Conservation (phyloP, 768 basidiomycete species). For the Suillus ampliporus region DNA sequence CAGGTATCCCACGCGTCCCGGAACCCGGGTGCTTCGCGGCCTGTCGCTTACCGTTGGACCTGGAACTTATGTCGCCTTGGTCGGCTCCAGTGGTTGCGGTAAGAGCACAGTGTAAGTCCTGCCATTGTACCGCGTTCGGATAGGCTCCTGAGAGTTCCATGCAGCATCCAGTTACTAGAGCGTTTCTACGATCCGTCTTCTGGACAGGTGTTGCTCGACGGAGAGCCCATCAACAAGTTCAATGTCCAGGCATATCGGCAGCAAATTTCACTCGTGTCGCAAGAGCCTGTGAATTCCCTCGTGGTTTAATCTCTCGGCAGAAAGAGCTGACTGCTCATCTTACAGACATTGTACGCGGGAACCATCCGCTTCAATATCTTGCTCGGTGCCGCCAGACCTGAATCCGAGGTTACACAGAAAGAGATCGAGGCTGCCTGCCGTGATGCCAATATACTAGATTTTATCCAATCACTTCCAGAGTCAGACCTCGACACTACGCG, state of each 20-base stretch:
- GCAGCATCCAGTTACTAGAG: constrained; percentile 79
- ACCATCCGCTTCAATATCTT: constrained; percentile 90
- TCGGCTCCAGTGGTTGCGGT: constrained; percentile 81
- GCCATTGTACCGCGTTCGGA: not conserved
- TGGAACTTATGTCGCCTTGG: constrained; percentile 83
- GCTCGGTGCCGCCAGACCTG: constrained; percentile 80
- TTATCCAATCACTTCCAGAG: constrained; percentile 84
- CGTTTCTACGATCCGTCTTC: constrained; percentile 86
- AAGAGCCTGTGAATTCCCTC: constrained; percentile 61
- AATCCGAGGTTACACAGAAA: constrained; percentile 78
- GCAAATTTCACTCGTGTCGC: constrained; percentile 88
- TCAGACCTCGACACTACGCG: constrained; percentile 41
- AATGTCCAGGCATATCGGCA: constrained; percentile 89
- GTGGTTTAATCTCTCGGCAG: constrained; percentile 9
- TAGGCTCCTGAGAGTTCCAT: constrained; percentile 8
- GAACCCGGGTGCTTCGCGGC: constrained; percentile 81
- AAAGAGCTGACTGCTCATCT: not conserved
- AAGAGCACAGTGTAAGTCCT: constrained; percentile 80
- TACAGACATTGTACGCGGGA: constrained; percentile 79
- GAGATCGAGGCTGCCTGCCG: constrained; percentile 88
- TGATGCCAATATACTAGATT: constrained; percentile 90
- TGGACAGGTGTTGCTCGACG: constrained; percentile 76
- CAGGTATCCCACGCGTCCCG: constrained; percentile 87
- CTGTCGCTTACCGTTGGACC: constrained; percentile 76
- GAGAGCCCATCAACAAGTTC: constrained; percentile 72